phyloP scores from a whole-genome alignment of 2,329 filamentous ascomycete genomes.

The Xylaria sp. region DNA sequence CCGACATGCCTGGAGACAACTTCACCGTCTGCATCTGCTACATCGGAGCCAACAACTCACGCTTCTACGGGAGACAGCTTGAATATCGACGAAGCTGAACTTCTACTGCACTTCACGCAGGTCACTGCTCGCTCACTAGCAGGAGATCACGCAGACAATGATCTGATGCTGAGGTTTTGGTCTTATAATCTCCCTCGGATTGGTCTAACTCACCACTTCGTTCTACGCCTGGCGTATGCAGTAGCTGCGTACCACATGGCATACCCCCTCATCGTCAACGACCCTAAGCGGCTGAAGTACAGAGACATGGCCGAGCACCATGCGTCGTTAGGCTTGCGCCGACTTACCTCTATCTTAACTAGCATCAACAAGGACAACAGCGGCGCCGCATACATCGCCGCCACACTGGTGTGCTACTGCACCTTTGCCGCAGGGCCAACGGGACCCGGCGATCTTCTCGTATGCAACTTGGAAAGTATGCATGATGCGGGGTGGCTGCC shows the following conservation, averaged over 20 bases:
- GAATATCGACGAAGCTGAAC: slow-evolving; percentile 22
- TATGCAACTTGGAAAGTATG: slow-evolving; percentile 10
- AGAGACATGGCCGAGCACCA: slow-evolving; percentile 10
- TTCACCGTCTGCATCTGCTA: not conserved
- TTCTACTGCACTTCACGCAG: slow-evolving; percentile 20
- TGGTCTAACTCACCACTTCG: slow-evolving; percentile 17
- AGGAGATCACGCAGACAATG: not conserved
- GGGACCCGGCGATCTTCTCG: slow-evolving; percentile 16
- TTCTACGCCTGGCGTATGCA: slow-evolving; percentile 21
- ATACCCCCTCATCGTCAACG: not conserved
- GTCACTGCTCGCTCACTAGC: slow-evolving; percentile 7
- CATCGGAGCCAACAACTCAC: not conserved
- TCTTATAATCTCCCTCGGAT: slow-evolving; percentile 22
- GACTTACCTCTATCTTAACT: slow-evolving; percentile 5
- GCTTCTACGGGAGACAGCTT: not conserved
- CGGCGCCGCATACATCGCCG: slow-evolving; percentile 20
- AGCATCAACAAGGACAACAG: slow-evolving; percentile 14
- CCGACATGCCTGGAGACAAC: not conserved
- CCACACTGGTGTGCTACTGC: slow-evolving; percentile 21
- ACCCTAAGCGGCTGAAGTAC: not conserved
- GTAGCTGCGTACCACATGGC: slow-evolving; percentile 20
- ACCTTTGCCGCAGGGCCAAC: slow-evolving; percentile 19
- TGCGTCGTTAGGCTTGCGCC: slow-evolving; percentile 15
- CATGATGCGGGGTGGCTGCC: slow-evolving; percentile 17
- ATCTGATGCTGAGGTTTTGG: slow-evolving; percentile 18